Conservation (phyloP, 768 basidiomycete genomes). For the Pleurotus cornucopiae region DNA sequence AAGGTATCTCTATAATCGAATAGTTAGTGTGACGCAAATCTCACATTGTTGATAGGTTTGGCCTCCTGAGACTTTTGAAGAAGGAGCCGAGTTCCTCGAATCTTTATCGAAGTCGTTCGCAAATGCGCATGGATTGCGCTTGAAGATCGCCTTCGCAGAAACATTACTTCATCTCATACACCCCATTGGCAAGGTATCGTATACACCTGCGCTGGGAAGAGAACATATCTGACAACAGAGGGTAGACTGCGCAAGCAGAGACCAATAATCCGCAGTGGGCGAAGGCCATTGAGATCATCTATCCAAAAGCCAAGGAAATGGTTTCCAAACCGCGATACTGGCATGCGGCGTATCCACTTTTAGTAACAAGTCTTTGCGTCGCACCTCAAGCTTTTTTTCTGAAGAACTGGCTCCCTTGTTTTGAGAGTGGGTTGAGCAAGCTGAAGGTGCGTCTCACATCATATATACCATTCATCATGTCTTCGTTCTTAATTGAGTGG, state of each 20-base stretch:
- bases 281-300: constrained; percentile 82
- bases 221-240: constrained; percentile 3
- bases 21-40: neutral
- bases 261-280: constrained; percentile 95
- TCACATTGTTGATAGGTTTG: constrained; percentile 59
- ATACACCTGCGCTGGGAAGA: neutral
- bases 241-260: constrained; percentile 88
- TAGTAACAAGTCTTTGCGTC: constrained; percentile 80
- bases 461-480: neutral
- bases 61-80: constrained; percentile 90
- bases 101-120: constrained; percentile 79
- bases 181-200: constrained; percentile 77
- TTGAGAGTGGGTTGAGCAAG: constrained; percentile 70
- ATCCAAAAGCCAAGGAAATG: constrained; percentile 80
- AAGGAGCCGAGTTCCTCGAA: constrained; percentile 88
- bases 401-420: constrained; percentile 72
- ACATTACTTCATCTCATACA: constrained; percentile 73
- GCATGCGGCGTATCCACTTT: constrained; percentile 80
- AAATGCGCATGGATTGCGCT: constrained; percentile 74
- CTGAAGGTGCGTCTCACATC: constrained; percentile 56
- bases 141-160: constrained; percentile 86
- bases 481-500: constrained; percentile 6
- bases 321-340: constrained; percentile 88
- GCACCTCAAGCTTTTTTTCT: constrained; percentile 83
- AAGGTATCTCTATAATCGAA: constrained; percentile 45